Evolutionary conservation across 805 yeast genomes (phyloP), one percentile per base, ranked within the genome.

Genomic region (Ogataea philodendri): DNA sequence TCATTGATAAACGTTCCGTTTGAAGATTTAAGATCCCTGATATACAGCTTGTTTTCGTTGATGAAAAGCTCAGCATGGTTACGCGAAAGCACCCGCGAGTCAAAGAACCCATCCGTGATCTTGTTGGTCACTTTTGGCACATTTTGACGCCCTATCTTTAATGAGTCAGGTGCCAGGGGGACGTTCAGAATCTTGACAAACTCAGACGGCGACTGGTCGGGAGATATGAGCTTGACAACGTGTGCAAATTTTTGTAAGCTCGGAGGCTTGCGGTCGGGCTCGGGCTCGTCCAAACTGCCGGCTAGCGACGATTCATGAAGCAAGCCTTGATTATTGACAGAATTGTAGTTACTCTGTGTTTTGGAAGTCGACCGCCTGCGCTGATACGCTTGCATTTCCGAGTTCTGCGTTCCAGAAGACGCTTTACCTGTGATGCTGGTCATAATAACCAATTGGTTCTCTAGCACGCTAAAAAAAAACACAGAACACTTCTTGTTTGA

Each of bases 1-100:
- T 80, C 85, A 58, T 93, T 93, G 31, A 93, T 76, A 58, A 83
- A 94, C 0, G 98, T 90, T 7, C 99, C 99, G 60, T 93, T 93
- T 15, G 96, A 84, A 2, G 95, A 83, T 39, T 88, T 87, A 53
- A 88, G 72, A 63, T 93, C 99, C 47, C 81, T 77, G 16, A 93
- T 72, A 69, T 71, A 86, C 14, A 94, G 70, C 16, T 59, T 59
- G 11, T 76, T 67, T 48, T 85, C 93, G 24, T 47, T 52, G 22
- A 88, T 76, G 66, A 76, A 85, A 44, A 93, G 64, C 51, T 85
- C 90, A 0, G 99, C 99, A 62, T 93, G 99, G 54, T 85, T 93
- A 46, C 99, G 69, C 13, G 94, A 81, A 29, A 93, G 71, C 8
- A 94, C 97, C 18, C 97, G 69, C 8, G 96, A 86, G 62, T 93